Evolutionary conservation across 345 rosid species (phyloP).

Genomic region (Populus alba): DNA sequence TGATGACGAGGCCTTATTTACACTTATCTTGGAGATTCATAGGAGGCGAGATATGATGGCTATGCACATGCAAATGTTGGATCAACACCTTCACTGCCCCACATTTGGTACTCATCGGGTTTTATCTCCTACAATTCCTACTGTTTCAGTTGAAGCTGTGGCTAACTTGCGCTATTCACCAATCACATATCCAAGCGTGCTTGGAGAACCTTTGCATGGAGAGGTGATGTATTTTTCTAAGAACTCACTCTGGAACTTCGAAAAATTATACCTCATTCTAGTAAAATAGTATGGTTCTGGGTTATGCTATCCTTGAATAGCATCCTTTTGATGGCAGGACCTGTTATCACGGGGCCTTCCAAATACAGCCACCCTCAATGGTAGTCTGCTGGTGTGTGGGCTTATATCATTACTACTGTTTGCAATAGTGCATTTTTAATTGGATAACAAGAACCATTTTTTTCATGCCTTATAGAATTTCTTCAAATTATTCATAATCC

Average conservation of each 20-base stretch:
- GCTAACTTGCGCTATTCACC: conserved; percentile 81
- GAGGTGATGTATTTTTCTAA: conserved; percentile 58
- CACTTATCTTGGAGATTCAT: conserved; percentile 89
- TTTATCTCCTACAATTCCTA: conserved; percentile 61
- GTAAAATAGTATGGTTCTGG: not conserved
- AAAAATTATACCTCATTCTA: not conserved
- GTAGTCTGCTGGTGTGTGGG: too few relatives aligned
- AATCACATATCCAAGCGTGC: conserved; percentile 94
- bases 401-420: too few relatives aligned
- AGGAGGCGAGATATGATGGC: conserved; percentile 98
- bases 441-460: too few relatives aligned
- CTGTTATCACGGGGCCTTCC: too few relatives aligned
- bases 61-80: conserved; percentile 96
- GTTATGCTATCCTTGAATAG: not conserved
- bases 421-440: too few relatives aligned
- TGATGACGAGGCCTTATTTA: conserved; percentile 93
- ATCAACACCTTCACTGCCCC: conserved; percentile 96
- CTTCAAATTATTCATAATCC: not conserved
- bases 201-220: conserved; percentile 95
- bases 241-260: not conserved
- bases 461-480: not conserved
- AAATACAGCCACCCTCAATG: too few relatives aligned
- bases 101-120: conserved; percentile 92
- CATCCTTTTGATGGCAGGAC: not conserved
- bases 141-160: conserved; percentile 63